phyloP scores from a whole-genome alignment of 2,329 filamentous ascomycete species.

The Diaporthe aspalathi region DNA sequence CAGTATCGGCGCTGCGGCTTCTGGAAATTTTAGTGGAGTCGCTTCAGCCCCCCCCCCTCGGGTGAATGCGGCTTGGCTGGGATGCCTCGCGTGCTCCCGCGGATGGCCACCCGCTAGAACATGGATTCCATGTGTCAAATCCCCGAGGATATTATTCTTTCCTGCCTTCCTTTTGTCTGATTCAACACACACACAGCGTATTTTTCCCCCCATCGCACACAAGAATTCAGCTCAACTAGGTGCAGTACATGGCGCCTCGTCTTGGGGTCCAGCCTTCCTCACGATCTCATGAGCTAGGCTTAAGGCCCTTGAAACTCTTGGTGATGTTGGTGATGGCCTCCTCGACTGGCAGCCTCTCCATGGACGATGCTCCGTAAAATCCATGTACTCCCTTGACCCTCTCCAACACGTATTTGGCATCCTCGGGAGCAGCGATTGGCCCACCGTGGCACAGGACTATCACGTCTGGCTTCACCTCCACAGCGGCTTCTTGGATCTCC shows the following conservation, averaged over 20 bases:
- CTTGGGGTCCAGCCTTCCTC: background rate
- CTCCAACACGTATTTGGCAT: constrained; percentile 72
- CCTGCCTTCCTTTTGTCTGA: no score
- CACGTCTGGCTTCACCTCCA: constrained; percentile 65
- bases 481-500: constrained; percentile 71
- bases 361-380: constrained; percentile 77
- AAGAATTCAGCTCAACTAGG: no score
- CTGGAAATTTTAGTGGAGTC: constrained; percentile 35
- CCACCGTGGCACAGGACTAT: constrained; percentile 79
- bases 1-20: background rate
- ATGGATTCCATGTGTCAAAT: no score
- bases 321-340: constrained; percentile 66
- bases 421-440: constrained; percentile 72
- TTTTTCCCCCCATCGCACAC: no score
- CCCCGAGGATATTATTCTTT: no score
- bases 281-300: constrained; percentile 14
- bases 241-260: no score
- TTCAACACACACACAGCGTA: no score
- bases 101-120: no score
- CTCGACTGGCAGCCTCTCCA: constrained; percentile 77
- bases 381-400: constrained; percentile 74
- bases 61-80: constrained; percentile 26
- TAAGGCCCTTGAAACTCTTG: constrained; percentile 48
- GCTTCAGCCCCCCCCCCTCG: constrained; percentile 20
- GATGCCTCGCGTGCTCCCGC: no score